A percentile compares a stretch with the other conserved stretches of the same genome.
These are phyloP conservation scores for Pezizomycotina sp. DNA, from an alignment of 2,329 filamentous ascomycete species.

Conservation along the genomic window DNA sequence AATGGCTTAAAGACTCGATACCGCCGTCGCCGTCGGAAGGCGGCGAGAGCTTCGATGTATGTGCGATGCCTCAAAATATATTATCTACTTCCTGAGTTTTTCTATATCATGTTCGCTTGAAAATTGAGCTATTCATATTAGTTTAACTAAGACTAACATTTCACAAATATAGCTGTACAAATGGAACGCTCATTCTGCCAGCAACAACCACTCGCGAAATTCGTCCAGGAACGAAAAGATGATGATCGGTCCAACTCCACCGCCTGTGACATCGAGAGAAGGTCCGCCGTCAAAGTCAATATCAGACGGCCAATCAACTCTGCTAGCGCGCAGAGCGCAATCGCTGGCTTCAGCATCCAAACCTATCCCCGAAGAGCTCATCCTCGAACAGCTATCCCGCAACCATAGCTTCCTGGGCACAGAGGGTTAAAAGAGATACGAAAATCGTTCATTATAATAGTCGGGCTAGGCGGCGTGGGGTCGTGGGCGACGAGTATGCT, in stretches of 20 bases:
- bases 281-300: constrained; percentile 30
- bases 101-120: too few species aligned
- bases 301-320: constrained; percentile 39
- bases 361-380: constrained; percentile 46
- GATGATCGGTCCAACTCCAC: too few species aligned
- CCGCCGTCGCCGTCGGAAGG: too few species aligned
- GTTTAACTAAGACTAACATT: too few species aligned
- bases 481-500: constrained; percentile 79
- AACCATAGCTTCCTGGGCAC: constrained; percentile 83
- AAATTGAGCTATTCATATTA: too few species aligned
- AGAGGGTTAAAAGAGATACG: constrained; percentile 67
- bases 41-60: constrained; percentile 24
- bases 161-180: constrained; percentile 19
- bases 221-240: too few species aligned
- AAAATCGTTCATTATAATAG: constrained; percentile 66
- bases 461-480: constrained; percentile 87
- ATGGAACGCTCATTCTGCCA: constrained; percentile 18
- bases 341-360: constrained; percentile 9
- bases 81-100: too few species aligned
- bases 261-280: too few species aligned
- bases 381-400: constrained; percentile 82
- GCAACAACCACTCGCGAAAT: too few species aligned
- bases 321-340: constrained; percentile 43
- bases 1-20: constrained; percentile 45
- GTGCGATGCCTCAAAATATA: constrained; percentile 3